These are phyloP conservation scores for Colletotrichum caudatum DNA, from an alignment of 2,329 filamentous ascomycete species.

Conservation along the genomic window DNA sequence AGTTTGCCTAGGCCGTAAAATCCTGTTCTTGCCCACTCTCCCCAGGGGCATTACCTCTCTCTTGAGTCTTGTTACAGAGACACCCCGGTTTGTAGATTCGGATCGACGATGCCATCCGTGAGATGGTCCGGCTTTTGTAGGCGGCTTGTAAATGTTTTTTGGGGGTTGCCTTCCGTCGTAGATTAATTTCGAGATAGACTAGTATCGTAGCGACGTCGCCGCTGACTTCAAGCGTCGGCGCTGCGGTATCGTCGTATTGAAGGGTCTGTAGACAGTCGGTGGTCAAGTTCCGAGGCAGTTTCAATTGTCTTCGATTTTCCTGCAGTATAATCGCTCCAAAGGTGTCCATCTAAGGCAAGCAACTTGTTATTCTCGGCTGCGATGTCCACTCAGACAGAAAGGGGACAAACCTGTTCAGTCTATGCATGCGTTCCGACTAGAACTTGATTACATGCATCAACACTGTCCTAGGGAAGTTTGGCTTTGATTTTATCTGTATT, in stretches of 20 bases:
- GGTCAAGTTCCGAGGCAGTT: not conserved
- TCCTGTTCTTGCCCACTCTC: not conserved
- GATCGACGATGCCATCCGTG: not conserved
- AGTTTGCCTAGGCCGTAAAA: not conserved
- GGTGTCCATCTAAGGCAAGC: not conserved
- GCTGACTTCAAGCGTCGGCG: not conserved
- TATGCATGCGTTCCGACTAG: no score
- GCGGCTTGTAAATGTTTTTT: not conserved
- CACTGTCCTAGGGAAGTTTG: accelerated
- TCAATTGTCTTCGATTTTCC: not conserved
- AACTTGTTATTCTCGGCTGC: not conserved
- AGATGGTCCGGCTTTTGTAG: not conserved
- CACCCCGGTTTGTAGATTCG: not conserved
- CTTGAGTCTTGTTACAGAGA: no score
- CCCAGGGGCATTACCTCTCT: not conserved
- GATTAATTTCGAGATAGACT: no score
- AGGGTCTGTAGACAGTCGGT: not conserved
- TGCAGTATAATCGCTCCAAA: not conserved
- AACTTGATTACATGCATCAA: not conserved
- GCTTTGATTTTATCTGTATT: not conserved
- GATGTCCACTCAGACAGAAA: no score
- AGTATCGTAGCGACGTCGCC: not conserved
- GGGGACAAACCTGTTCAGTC: not conserved
- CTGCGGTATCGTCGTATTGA: not conserved
- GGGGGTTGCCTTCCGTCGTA: not conserved